phyloP scores from a whole-genome alignment of 2,329 filamentous ascomycete species.

The Aspergillus oerlinghausenensis region DNA sequence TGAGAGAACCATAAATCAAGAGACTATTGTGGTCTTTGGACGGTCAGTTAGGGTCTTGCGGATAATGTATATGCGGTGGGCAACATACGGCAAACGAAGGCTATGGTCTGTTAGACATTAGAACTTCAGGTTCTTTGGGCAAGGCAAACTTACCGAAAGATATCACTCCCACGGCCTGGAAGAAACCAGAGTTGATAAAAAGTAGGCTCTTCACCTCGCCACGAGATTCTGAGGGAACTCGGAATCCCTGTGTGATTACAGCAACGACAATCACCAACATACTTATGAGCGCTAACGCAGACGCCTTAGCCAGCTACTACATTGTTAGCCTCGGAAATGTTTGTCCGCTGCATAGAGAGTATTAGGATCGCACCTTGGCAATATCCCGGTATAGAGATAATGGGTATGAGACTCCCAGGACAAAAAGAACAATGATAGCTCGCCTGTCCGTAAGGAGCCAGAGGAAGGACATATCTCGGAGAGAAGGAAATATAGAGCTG shows the following conservation, averaged over 20 bases:
- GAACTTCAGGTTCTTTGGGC: conserved; percentile 1
- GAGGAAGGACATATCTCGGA: conserved; percentile 69
- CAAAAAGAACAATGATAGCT: conserved; percentile 82
- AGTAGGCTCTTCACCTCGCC: conserved; percentile 68
- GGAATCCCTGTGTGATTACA: conserved; percentile 75
- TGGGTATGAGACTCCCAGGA: conserved; percentile 81
- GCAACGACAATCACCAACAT: conserved; percentile 89
- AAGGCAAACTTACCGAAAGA: conserved; percentile 69
- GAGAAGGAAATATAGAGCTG: conserved; percentile 70
- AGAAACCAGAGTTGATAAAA: conserved; percentile 79
- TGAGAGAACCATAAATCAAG: conserved; percentile 92
- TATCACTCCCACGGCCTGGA: conserved; percentile 95
- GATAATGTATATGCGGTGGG: not conserved
- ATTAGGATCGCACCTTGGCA: conserved; percentile 65
- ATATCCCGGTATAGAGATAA: conserved; percentile 94
- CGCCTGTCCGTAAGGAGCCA: conserved; percentile 77
- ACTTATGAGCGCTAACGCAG: conserved; percentile 83
- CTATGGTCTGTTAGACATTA: conserved; percentile 38
- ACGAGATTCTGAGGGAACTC: conserved; percentile 65
- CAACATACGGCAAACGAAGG: conserved; percentile 61
- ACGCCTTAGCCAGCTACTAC: conserved; percentile 83
- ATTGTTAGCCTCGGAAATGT: conserved; percentile 25
- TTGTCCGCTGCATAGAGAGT: not conserved
- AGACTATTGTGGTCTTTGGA: conserved; percentile 81
- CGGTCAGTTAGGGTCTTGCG: conserved; percentile 15